These are phyloP conservation scores for Aspergillus diversus DNA, from an alignment of 495 filamentous ascomycete species.

Conservation along the genomic window DNA sequence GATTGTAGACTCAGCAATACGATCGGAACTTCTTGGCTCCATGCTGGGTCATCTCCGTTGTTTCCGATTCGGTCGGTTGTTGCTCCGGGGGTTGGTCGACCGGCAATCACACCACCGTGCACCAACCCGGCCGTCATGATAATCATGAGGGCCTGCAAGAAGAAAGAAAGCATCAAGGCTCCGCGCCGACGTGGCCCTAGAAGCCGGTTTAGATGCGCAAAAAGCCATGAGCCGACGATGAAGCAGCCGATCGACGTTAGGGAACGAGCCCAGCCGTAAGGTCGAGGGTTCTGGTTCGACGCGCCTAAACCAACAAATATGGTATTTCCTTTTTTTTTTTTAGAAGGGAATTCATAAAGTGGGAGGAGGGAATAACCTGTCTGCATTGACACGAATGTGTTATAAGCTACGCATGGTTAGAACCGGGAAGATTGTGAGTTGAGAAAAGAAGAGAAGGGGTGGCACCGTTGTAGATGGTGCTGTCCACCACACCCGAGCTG, in stretches of 20 bases:
- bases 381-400: constrained; percentile 60
- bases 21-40: constrained; percentile 49
- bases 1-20: constrained; percentile 69
- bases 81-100: constrained; percentile 21
- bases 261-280: constrained; percentile 62
- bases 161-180: constrained; percentile 56
- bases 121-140: constrained; percentile 58
- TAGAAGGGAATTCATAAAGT: background rate
- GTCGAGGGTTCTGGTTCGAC: constrained; percentile 51
- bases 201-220: constrained; percentile 36
- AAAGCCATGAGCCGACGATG: constrained; percentile 52
- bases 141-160: constrained; percentile 57
- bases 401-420: constrained; percentile 42
- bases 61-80: constrained; percentile 10
- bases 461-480: constrained; percentile 52
- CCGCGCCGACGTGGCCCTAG: constrained; percentile 44
- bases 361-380: constrained; percentile 40
- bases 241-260: constrained; percentile 58
- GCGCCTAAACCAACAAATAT: constrained; percentile 65
- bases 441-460: no score
- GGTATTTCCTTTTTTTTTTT: constrained; percentile 51
- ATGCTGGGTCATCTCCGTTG: constrained; percentile 6
- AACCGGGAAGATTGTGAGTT: background rate
- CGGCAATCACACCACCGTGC: constrained; percentile 46
- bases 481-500: constrained; percentile 53